Percentiles rank a stretch among this genome's conserved stretches.
phyloP scores from a whole-genome alignment of 441 rosid species.

The Mallotus japonicus region DNA sequence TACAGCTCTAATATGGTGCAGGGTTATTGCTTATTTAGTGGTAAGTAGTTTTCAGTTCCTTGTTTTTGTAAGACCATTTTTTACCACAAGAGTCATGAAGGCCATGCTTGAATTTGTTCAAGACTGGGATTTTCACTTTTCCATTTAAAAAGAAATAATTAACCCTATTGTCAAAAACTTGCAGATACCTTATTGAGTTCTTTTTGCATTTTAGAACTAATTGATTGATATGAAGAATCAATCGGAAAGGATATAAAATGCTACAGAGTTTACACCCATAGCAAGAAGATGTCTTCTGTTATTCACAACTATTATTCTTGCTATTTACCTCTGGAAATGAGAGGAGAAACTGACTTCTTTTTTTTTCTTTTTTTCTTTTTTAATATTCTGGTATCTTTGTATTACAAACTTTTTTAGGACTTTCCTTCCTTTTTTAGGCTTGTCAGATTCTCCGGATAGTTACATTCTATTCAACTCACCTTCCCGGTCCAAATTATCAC shows the following conservation, averaged over 20 bases:
- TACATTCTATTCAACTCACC: slow-evolving; percentile 92
- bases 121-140: too few relatives aligned
- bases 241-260: background rate
- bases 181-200: background rate
- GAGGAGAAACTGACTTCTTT: background rate
- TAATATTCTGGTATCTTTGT: background rate
- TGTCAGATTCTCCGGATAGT: slow-evolving; percentile 79
- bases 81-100: background rate
- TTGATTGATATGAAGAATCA: background rate
- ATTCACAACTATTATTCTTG: background rate
- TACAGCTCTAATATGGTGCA: slow-evolving; percentile 91
- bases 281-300: slow-evolving; percentile 4
- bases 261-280: background rate
- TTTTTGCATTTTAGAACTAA: background rate
- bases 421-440: slow-evolving; percentile 40
- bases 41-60: slow-evolving; percentile 40
- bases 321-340: background rate
- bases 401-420: background rate
- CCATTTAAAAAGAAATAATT: too few relatives aligned
- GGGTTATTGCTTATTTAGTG: slow-evolving; percentile 88
- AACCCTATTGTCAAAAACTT: slow-evolving; percentile 1
- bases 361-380: background rate
- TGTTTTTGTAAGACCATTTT: background rate
- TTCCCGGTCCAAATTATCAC: slow-evolving; percentile 98
- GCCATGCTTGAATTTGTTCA: background rate